Conservation (phyloP, 768 basidiomycete species). For the Sistotremastrum suecicum region DNA sequence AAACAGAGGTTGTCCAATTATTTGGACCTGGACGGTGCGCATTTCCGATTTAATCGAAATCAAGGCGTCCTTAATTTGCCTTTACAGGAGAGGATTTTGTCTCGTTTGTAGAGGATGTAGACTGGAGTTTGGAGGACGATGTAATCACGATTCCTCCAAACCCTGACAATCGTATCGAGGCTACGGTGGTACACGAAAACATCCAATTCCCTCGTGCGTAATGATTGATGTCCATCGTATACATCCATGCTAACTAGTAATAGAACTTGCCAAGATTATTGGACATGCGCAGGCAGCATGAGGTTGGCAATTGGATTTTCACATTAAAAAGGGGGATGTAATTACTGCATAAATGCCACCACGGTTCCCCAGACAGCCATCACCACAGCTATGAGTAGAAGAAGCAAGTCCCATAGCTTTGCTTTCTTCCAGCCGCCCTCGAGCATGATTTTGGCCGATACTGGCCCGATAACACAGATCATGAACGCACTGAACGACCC, state of each 20-base stretch:
- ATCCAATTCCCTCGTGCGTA: conserved; percentile 69
- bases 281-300: conserved; percentile 49
- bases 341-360: conserved; percentile 34
- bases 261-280: conserved; percentile 67
- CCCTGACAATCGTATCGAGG: conserved; percentile 79
- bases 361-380: conserved; percentile 74
- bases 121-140: conserved; percentile 47
- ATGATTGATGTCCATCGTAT: background rate
- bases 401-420: conserved; percentile 33
- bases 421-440: conserved; percentile 23
- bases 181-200: conserved; percentile 71
- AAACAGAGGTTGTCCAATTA: conserved; percentile 56
- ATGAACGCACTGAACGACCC: conserved; percentile 77
- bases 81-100: conserved; percentile 39
- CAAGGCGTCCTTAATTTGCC: background rate
- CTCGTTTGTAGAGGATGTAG: conserved; percentile 46
- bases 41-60: background rate
- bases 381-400: conserved; percentile 35
- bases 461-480: conserved; percentile 64
- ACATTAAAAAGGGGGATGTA: conserved; percentile 4
- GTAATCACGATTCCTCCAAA: conserved; percentile 65
- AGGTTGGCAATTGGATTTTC: conserved; percentile 1
- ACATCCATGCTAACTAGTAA: background rate
- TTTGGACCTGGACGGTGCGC: conserved; percentile 46
- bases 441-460: conserved; percentile 55